phyloP scores from a whole-genome alignment of 192 early-diverging fungal species.

The Rhizophagus sp. region DNA sequence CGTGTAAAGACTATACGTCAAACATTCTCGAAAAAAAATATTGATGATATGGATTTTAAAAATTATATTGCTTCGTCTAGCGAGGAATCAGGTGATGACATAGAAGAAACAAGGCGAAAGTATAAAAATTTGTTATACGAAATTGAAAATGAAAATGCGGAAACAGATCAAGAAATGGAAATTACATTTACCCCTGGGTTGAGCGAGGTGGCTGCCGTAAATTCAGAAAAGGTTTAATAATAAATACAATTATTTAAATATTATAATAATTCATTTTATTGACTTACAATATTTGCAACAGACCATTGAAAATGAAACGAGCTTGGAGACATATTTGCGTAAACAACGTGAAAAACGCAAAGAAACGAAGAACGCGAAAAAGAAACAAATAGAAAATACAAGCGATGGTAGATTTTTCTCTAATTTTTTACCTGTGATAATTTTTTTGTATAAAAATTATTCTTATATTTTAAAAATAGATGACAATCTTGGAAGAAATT shows the following conservation, averaged over 20 bases:
- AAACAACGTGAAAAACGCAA: constrained; percentile 81
- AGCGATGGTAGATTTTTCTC: constrained; percentile 11
- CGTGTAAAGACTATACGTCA: constrained; percentile 76
- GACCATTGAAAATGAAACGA: constrained; percentile 71
- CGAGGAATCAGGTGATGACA: constrained; percentile 63
- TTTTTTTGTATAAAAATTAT: neutral
- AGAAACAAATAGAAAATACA: constrained; percentile 33
- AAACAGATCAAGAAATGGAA: constrained; percentile 77
- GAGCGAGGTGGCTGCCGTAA: constrained; percentile 68
- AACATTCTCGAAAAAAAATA: constrained; percentile 84
- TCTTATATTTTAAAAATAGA: constrained; percentile 27
- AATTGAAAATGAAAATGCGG: constrained; percentile 43
- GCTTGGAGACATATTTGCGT: constrained; percentile 81
- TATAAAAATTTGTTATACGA: constrained; percentile 52
- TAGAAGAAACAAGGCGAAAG: constrained; percentile 49
- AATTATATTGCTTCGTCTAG: constrained; percentile 79
- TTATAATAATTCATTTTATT: neutral
- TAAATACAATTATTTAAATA: neutral
- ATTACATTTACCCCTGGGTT: constrained; percentile 95
- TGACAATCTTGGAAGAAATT: constrained; percentile 37
- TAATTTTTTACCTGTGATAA: neutral
- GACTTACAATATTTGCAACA: constrained; percentile 30
- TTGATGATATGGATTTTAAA: constrained; percentile 91
- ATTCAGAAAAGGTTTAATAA: constrained; percentile 37
- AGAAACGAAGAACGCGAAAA: constrained; percentile 54